Base-by-base conservation (phyloP, 768 basidiomycete species). In the Cystoderma amianthinum region DNA sequence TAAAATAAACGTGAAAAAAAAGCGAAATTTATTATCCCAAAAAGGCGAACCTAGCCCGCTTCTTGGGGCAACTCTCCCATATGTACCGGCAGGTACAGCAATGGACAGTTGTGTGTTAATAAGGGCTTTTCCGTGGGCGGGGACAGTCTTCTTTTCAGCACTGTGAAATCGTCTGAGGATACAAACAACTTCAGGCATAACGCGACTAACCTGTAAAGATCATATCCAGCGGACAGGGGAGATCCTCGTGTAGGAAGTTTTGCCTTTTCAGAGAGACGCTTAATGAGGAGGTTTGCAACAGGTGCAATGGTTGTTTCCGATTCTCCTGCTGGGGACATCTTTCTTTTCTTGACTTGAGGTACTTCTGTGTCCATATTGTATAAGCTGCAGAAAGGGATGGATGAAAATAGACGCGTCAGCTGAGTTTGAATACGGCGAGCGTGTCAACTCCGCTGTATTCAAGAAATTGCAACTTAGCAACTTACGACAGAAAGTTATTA, bases 61-160 rank as follows among this genome's bases (percentile, higher is more conserved):
- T 17, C 95, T 79, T 15, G 96, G 96, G 2, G 96, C 96, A 44
- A 99, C 84, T 41, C 96, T 90, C 48, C 95, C 96, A 56, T 99
- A 98, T 3, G 92, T 93, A 2, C 93, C 96, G 32, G 68, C 65
- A 1, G 96, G 96, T 2, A 99, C 90, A 16, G 93, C 94, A 45
- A 99, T 83, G 18, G 92, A 93, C 40, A 98, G 68, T 48, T 93
- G 90, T 12, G 91, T 92, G 57, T 94, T 85, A 28, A 99, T 63
- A 25, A 98, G 67, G 3, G 92, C 95, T 60, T 95, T 96, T 40
- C 93, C 95, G 39, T 71, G 81, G 1, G 93, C 91, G 10, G 94
- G 91, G 13, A 98, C 77, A 5, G 70, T 60, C 56, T 89, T 92
- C 43, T 69, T 69, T 59, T 95, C 93, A 0, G 94, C 92, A 58